These are phyloP conservation scores for Calcarisporium arbuscula DNA, from an alignment of 2,329 filamentous ascomycete species.

Conservation along the genomic window DNA sequence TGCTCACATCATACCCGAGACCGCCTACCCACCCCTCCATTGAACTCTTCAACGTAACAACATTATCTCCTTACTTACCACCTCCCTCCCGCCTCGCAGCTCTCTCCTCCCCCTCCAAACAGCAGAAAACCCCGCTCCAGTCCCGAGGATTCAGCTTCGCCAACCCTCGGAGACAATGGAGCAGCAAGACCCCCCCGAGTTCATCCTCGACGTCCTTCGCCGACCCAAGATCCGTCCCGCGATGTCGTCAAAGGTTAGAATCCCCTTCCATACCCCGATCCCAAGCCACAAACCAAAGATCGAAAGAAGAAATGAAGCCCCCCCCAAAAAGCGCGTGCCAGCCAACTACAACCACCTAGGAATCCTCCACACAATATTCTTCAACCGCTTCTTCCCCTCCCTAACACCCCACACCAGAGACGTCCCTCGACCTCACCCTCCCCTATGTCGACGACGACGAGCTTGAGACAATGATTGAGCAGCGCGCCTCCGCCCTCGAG, in stretches of 20 bases:
- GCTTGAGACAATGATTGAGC: conserved; percentile 88
- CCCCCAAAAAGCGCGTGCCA: too few species aligned
- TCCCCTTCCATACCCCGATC: conserved; percentile 5
- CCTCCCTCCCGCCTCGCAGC: too few species aligned
- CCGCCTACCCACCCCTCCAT: too few species aligned
- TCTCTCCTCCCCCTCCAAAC: too few species aligned
- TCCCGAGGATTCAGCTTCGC: too few species aligned
- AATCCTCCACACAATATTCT: conserved; percentile 95
- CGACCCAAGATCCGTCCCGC: conserved; percentile 79
- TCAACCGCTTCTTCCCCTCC: conserved; percentile 93
- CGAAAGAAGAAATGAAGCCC: too few species aligned
- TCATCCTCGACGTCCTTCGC: conserved; percentile 91
- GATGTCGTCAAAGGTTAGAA: conserved; percentile 82
- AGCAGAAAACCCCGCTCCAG: too few species aligned
- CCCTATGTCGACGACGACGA: conserved; percentile 86
- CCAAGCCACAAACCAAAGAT: too few species aligned
- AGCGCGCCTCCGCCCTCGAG: conserved; percentile 71
- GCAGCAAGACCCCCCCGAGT: conserved; percentile 64
- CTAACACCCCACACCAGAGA: conserved; percentile 78
- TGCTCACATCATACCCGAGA: too few species aligned
- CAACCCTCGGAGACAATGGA: too few species aligned
- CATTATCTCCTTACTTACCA: too few species aligned
- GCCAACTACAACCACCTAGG: conserved; percentile 51
- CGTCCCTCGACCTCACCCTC: conserved; percentile 81
- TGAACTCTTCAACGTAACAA: too few species aligned